Evolutionary conservation across 257 asterid species (phyloP).

Genomic region (Solanum raphanifolium): DNA sequence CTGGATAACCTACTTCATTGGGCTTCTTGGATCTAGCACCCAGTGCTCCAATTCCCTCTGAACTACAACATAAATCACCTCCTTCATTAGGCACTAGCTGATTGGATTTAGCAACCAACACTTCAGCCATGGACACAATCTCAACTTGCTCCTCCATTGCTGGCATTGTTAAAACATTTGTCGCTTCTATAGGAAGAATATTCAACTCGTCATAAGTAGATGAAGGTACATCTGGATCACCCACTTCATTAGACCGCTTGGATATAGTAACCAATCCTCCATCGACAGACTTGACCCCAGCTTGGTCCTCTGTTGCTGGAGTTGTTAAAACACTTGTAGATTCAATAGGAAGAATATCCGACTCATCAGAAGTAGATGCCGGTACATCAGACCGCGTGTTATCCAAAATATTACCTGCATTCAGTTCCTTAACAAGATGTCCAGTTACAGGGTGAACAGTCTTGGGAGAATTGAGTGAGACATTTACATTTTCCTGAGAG

Average conservation of each 20-base stretch:
- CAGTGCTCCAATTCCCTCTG: neutral
- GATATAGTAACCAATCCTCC: neutral
- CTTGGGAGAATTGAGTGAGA: neutral
- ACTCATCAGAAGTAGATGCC: neutral
- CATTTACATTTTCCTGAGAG: slow-evolving; percentile 8
- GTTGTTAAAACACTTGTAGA: slow-evolving; percentile 7
- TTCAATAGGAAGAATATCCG: slow-evolving; percentile 5
- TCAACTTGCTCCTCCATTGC: slow-evolving; percentile 2
- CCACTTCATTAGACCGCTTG: slow-evolving; percentile 12
- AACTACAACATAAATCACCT: neutral
- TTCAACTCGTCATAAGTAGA: neutral
- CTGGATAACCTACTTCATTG: slow-evolving; percentile 3
- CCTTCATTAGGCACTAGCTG: slow-evolving; percentile 12
- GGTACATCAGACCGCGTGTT: neutral
- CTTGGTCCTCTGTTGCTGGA: slow-evolving; percentile 6
- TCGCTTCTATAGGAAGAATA: neutral
- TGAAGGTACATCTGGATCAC: neutral
- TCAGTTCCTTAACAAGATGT: slow-evolving; percentile 9
- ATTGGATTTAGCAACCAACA: slow-evolving; percentile 1
- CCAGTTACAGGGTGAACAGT: slow-evolving; percentile 3
- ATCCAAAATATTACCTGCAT: slow-evolving; percentile 5
- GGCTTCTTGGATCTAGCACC: slow-evolving; percentile 10
- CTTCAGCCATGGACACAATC: neutral
- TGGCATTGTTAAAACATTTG: neutral
- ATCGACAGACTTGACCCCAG: neutral